Evolutionary conservation across 177 flowering plant genomes (phyloP).

Genomic region (Telopea speciosissima): DNA sequence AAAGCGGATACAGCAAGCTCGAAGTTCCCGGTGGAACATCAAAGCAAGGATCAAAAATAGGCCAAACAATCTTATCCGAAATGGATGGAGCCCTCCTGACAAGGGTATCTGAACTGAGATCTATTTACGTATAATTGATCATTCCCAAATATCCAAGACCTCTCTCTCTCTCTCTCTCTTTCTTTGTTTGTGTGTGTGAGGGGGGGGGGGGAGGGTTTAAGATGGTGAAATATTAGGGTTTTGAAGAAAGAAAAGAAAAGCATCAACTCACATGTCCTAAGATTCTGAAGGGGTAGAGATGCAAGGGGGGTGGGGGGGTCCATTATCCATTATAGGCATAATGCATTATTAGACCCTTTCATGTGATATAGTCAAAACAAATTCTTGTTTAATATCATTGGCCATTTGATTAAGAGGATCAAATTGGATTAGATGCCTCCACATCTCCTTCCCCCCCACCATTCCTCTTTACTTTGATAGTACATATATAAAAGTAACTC

Average conservation of each 20-base stretch:
- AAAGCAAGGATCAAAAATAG: no score
- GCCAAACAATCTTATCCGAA: no score
- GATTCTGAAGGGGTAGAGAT: not conserved
- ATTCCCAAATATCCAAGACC: no score
- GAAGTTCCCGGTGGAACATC: no score
- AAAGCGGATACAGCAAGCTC: no score
- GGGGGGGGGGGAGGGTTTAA: no score
- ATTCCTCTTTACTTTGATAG: not conserved
- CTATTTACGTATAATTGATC: no score
- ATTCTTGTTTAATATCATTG: not conserved
- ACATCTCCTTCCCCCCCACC: not conserved
- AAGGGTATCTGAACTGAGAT: no score
- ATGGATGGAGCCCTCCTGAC: no score
- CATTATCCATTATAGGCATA: not conserved
- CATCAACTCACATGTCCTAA: not conserved
- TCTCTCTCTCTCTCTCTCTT: no score
- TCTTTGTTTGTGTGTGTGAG: no score
- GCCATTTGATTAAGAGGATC: not conserved
- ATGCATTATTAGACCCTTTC: not conserved
- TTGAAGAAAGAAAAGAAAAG: not conserved
- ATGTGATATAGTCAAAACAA: not conserved
- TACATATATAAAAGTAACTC: not conserved
- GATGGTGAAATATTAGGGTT: not conserved
- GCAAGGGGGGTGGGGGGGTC: not conserved
- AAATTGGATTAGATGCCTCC: no score